Base-by-base conservation (phyloP, 1,139 yeast species). In the Pichia sp. region DNA sequence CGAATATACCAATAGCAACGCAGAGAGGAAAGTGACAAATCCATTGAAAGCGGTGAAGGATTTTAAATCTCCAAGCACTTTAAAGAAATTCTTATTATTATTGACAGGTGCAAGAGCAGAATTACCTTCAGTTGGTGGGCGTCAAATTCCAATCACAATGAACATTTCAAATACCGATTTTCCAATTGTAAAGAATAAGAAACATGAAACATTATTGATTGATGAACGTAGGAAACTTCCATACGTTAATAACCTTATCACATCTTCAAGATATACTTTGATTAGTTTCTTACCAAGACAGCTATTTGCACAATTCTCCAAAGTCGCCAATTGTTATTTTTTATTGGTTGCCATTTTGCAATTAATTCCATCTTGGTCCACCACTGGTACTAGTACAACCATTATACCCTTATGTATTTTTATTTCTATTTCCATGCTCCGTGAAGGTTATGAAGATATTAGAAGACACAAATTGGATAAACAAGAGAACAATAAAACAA, bases 291-390 rank as follows among this genome's bases (percentile, higher is more conserved):
- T 93, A 3, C 99, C 99, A 4, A 81, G 93, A 53, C 98, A 93
- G 61, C 65, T 93, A 40, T 76, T 79, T 53, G 96, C 95, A 2
- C 99, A 93, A 65, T 91, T 93, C 60, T 88, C 96, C 18, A 93
- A 90, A 63, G 63, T 93, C 40, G 99, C 99, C 17, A 93, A 93
- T 61, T 75, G 93, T 57, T 77, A 90, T 65, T 90, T 93, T 67
- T 68, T 93, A 77, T 74, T 81, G 10, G 94, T 93, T 21, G 91
- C 98, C 3, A 86, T 93, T 51, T 72, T 91, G 75, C 98, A 93
- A 63, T 84, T 91, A 94, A 85, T 93, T 45, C 99, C 99, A 0
- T 81, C 91, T 1, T 93, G 97, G 97, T 89, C 97, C 3, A 90
- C 99, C 3, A 93, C 99, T 0, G 99, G 98, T 51, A 85, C 89